phyloP scores from a whole-genome alignment of 805 yeast genomes.

The Metschnikowia peoriensis region DNA sequence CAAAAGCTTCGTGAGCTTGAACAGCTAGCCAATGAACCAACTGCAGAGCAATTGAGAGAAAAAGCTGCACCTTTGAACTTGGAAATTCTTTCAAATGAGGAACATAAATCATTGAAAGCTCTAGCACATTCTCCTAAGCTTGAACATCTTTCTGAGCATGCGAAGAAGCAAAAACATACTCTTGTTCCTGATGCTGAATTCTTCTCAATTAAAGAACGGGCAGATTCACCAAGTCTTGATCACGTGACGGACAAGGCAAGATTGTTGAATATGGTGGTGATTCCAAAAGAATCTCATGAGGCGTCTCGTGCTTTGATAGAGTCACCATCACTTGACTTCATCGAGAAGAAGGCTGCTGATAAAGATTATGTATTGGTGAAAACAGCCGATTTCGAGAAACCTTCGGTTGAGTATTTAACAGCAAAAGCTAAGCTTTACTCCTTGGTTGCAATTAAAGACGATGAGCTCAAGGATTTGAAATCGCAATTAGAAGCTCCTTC shows the following conservation, averaged over 20 bases:
- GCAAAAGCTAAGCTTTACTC: slow-evolving; percentile 7
- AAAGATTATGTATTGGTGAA: slow-evolving; percentile 2
- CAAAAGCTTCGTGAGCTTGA: slow-evolving; percentile 11
- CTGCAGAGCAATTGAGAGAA: slow-evolving; percentile 16
- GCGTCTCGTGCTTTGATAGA: neutral
- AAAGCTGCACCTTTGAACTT: slow-evolving; percentile 8
- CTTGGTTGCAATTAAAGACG: slow-evolving; percentile 1
- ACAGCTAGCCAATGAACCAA: slow-evolving; percentile 17
- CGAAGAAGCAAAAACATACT: slow-evolving; percentile 2
- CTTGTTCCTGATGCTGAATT: neutral
- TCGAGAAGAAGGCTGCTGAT: slow-evolving; percentile 5
- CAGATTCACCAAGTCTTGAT: slow-evolving; percentile 4
- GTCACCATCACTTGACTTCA: slow-evolving; percentile 2
- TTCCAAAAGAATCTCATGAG: slow-evolving; percentile 2
- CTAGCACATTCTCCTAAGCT: slow-evolving; percentile 18
- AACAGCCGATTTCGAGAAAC: slow-evolving; percentile 2
- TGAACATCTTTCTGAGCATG: slow-evolving; percentile 17
- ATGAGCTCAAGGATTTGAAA: neutral
- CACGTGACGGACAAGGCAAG: slow-evolving; percentile 9
- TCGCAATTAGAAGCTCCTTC: slow-evolving; percentile 4
- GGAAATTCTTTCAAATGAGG: slow-evolving; percentile 3
- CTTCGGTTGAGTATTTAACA: slow-evolving; percentile 7
- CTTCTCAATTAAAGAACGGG: neutral
- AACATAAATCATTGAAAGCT: slow-evolving; percentile 9
- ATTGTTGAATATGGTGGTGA: slow-evolving; percentile 3